Conservation (phyloP, 805 yeast species). For the Myxozyma udenii region DNA sequence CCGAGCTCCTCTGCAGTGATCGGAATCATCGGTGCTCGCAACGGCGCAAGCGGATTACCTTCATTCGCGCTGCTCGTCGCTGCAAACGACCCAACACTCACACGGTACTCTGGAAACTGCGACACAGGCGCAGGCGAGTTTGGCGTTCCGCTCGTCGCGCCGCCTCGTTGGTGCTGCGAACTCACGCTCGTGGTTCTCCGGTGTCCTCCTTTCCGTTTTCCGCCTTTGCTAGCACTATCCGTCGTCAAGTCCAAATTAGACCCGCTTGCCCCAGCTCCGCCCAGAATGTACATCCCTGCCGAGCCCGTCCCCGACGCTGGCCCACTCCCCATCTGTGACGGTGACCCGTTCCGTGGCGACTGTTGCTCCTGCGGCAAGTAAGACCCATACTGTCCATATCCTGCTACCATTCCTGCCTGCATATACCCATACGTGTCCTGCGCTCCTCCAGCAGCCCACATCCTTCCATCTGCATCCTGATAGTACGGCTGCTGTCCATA, state of each 20-base stretch:
- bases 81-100: slow-evolving; percentile 6
- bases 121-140: background rate
- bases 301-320: background rate
- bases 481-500: slow-evolving; percentile 7
- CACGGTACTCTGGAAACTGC: slow-evolving; percentile 23
- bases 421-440: background rate
- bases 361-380: background rate
- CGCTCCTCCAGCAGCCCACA: slow-evolving; percentile 10
- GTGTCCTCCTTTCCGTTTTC: background rate
- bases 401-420: background rate
- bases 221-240: background rate
- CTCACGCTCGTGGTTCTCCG: background rate
- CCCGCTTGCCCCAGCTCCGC: background rate
- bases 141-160: background rate
- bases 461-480: slow-evolving; percentile 23
- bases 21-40: slow-evolving; percentile 39
- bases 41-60: slow-evolving; percentile 26
- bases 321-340: background rate
- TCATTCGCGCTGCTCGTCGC: slow-evolving; percentile 2
- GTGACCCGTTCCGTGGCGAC: background rate
- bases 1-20: slow-evolving; percentile 37
- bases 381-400: background rate
- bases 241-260: too few species aligned
- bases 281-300: background rate
- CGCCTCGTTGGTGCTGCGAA: background rate